Evolutionary conservation across 352 stramenopile genomes (phyloP).

Genomic region (Proteromonas lacertae): DNA sequence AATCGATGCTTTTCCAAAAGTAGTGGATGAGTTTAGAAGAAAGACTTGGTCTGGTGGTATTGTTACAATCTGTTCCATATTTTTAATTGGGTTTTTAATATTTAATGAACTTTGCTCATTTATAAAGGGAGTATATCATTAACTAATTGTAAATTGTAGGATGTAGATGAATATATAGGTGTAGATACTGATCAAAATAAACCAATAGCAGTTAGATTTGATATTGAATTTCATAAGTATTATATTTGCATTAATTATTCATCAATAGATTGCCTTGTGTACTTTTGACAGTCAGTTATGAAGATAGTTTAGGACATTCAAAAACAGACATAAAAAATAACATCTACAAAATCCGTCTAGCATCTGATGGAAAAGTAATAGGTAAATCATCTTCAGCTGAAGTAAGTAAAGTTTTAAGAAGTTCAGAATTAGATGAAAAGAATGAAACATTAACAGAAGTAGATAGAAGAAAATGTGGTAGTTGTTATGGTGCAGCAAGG

Average conservation of each 20-base stretch:
- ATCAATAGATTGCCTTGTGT: slow-evolving; percentile 20
- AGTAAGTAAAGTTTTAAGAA: too few relatives aligned
- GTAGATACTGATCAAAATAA: slow-evolving; percentile 18
- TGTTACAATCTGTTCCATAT: slow-evolving; percentile 3
- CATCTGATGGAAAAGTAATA: slow-evolving; percentile 4
- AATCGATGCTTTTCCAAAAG: slow-evolving; percentile 6
- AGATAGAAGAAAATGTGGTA: too few relatives aligned
- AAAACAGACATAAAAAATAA: slow-evolving; percentile 6
- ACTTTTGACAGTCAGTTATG: slow-evolving; percentile 22
- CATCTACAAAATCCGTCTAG: slow-evolving; percentile 8
- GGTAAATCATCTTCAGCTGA: too few relatives aligned
- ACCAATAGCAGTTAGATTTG: slow-evolving; percentile 24
- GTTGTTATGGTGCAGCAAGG: slow-evolving; percentile 29
- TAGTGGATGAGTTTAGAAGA: slow-evolving; percentile 4
- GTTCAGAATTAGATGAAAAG: too few relatives aligned
- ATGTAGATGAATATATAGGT: slow-evolving; percentile 9
- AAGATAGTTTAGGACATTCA: slow-evolving; percentile 22
- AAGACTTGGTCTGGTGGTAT: slow-evolving; percentile 3
- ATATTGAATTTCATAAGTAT: slow-evolving; percentile 19
- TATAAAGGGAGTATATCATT: background rate
- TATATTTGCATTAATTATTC: too few relatives aligned
- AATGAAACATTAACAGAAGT: too few relatives aligned
- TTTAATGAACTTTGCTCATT: slow-evolving; percentile 1
- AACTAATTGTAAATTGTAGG: background rate
- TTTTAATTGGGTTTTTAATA: slow-evolving; percentile 2